Base-by-base conservation (phyloP, 2,329 filamentous ascomycete species). In the Fusarium camptoceras region DNA sequence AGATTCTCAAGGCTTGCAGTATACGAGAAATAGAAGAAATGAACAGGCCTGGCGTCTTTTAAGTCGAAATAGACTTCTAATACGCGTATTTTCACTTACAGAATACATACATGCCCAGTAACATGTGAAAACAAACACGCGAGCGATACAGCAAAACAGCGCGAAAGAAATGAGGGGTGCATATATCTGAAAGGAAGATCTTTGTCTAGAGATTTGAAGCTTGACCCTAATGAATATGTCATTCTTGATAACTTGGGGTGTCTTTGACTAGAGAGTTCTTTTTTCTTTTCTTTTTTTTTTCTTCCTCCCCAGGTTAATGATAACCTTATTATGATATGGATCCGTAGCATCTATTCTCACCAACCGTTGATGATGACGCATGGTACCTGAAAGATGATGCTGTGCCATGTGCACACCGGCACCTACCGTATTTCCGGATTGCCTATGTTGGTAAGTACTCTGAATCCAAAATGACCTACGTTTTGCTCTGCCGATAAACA, bases 101-200 rank as follows among this genome's bases (percentile, higher is more conserved):
- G 11, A 18, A 37, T n/a, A 18, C 34, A 37, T n/a, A 18, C 34
- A 37, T 37, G 18, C 34, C 18, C 34, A 37, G 34, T 67, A 51
- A 41, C 39, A 68, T 30, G n/a, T 20, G 47, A 68, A 56, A 68
- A 68, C 46, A 68, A 68, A 64, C 56, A 68, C 51, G 58, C 28
- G 47, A 53, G 56, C 20, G 42, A 63, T 64, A 55, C 51, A 37
- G 42, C 58, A 59, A 55, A 63, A 68, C 53, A 48, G 58, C 54
- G 65, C 49, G 54, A 55, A 59, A 58, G 54, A 59, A 58, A 44
- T 50, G 49, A 54, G 51, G 42, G 49, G 34, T n/a, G 30, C 41
- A 55, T 48, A 41, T 28, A 46, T 42, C 27, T 39, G 22, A 28
- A 37, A 18, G 24, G 37, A 41, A 18, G 20, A 24, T 28, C 30